Evolutionary conservation across 1,284 basidiomycete species (phyloP).

Genomic region (Apiotrichum brassicae): DNA sequence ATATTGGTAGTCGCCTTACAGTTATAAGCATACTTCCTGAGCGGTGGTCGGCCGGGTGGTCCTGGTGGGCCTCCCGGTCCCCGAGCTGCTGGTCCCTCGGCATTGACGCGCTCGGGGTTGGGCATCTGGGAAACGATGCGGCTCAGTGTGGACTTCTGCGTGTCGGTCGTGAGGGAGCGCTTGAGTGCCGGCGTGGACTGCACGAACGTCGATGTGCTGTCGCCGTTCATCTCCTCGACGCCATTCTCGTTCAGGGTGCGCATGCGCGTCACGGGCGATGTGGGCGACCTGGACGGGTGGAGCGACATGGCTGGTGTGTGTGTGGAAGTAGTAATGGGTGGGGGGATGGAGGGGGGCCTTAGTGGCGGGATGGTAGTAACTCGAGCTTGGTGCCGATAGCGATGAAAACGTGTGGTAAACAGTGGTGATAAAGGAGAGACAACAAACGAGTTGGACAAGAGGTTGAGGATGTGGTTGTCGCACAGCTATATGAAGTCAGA

Average conservation of each 20-base stretch:
- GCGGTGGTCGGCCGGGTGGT: conserved; percentile 3
- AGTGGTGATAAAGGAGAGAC: no score
- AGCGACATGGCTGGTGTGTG: no score
- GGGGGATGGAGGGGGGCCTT: no score
- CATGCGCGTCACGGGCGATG: no score
- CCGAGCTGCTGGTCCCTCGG: neutral
- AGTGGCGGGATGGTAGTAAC: neutral
- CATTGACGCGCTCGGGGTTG: conserved; percentile 5
- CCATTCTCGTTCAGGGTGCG: no score
- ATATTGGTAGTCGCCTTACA: conserved; percentile 12
- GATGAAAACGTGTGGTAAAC: no score
- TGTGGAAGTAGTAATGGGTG: no score
- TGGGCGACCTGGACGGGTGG: no score
- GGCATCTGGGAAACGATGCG: neutral
- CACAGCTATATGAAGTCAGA: no score
- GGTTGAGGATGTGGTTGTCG: no score
- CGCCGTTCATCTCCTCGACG: no score
- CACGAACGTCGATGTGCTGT: neutral
- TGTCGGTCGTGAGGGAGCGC: neutral
- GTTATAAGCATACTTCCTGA: conserved; percentile 20
- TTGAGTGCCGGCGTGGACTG: neutral
- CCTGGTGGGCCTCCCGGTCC: neutral
- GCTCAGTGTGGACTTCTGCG: neutral
- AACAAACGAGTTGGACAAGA: no score
- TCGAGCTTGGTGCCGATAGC: neutral